Base-by-base conservation (phyloP, 164 flowering plant species). In the Chloranthus sessilifolius region DNA sequence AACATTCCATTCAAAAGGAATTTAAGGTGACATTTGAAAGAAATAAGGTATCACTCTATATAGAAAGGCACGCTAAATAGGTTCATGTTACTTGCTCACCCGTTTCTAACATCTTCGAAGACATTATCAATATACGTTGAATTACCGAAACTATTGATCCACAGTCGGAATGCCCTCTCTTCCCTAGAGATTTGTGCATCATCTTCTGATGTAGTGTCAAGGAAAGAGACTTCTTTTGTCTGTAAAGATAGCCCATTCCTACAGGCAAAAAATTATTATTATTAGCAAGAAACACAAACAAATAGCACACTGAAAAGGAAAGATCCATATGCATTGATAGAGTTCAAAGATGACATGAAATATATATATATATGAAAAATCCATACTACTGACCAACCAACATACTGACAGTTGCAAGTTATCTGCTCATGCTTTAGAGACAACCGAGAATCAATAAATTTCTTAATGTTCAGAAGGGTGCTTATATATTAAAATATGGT, bases 211-310 rank as follows among this genome's bases (percentile, higher is more conserved):
- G n/a, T 50, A 12, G 62, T 78, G 52, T 79, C 89, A 43, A 78
- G 69, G 35, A 86, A 82, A 28, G 95, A 84, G 48, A 84, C 81
- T 49, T 80, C 78, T 55, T 80, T 81, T 31, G 82, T 69, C 66
- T 77, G 73, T 25, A 82, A 69, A 39, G 88, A 82, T 21, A 89
- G 80, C 5, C 97, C 97, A 76, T 86, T 87, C 81, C 97, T 88
- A 52, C 64, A 74, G 14, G 24, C 15, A 43, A 39, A 8, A n/a
- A 43, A 29, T 37, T 19, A 12, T 11, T 26, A 26, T 39, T 26
- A 22, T 52, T 50, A 51, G 50, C 43, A 40, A 2, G 16, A 10
- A 3, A 4, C 7, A 46, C 1, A 46, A 44, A 19, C 12, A 17
- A n/a, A n/a, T 14, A 14, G 21, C 15, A 40, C 14, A 23, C 1